Evolutionary conservation across 805 yeast genomes (phyloP), one percentile per base, ranked within the genome.

Genomic region (Debaryomyces hansenii): DNA sequence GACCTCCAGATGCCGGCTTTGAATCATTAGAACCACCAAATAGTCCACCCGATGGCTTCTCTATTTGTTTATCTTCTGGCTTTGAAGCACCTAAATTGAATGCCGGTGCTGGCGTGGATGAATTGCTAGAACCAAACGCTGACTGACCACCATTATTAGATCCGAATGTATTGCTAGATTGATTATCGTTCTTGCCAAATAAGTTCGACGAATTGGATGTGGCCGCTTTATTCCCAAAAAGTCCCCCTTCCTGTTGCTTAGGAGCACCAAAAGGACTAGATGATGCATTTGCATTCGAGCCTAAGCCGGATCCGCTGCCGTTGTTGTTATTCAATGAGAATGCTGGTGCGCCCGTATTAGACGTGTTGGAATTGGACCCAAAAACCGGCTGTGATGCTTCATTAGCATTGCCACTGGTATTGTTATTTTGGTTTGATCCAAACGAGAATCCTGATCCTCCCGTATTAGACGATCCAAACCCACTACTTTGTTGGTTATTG

Each of bases 151-250:
- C 33, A n/a, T 28, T 46, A 35, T 36, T 42, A 18, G 49, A 27
- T 14, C 34, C 44, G 15, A 20, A 33, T 16, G 16, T n/a, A 33
- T 35, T 28, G 12, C 48, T 44, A 16, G 37, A 36, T 9, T 37
- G 40, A 18, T n/a, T 20, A 7, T 20, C 40, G 16, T 14, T 12
- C 16, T 20, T 20, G n/a, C 38, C 38, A 35, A 35, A 35, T 12
- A 20, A 29, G 29, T 29, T 37, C 27, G 27, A 24, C 10, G 27
- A 24, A 24, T 24, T 24, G 7, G 39, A 18, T 27, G 35, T 7
- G 15, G 45, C 31, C 4, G 52, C 10, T 8, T 41, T 51, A 38
- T 36, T 40, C 8, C 63, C 64, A 51, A 55, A 57, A 31, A 57
- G 39, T 16, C 59, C 55, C 32, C 53, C 48, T 9, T 35, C 20